Evolutionary conservation across 768 basidiomycete genomes (phyloP).

Genomic region (Mycena amicta): DNA sequence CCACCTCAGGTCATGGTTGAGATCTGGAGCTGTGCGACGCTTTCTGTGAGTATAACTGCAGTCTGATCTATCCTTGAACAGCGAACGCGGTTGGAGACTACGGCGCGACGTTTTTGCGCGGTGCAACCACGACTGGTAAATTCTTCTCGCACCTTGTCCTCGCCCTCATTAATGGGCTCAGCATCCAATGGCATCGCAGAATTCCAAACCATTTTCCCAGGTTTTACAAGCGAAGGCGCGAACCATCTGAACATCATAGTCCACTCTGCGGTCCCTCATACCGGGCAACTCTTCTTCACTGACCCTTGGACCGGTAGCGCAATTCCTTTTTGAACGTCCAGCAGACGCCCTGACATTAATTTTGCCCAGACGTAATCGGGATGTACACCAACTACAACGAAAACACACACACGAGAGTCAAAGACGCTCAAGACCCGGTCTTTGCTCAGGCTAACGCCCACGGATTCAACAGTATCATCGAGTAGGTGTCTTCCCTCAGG

Average conservation of each 20-base stretch:
- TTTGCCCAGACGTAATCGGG: conserved; percentile 25
- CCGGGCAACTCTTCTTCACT: conserved; percentile 43
- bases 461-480: conserved; percentile 31
- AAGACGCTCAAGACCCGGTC: conserved; percentile 34
- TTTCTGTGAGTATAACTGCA: too few species aligned
- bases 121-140: conserved; percentile 32
- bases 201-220: conserved; percentile 40
- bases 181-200: conserved; percentile 40
- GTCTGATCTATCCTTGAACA: too few species aligned
- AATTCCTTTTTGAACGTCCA: too few species aligned
- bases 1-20: conserved; percentile 37
- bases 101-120: conserved; percentile 37
- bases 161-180: background rate
- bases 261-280: conserved; percentile 33
- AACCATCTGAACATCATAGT: conserved; percentile 41
- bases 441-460: conserved; percentile 27
- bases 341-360: background rate
- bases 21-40: conserved; percentile 33
- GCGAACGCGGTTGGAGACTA: conserved; percentile 42
- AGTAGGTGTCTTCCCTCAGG: conserved; percentile 22
- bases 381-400: conserved; percentile 32
- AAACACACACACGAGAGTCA: conserved; percentile 30
- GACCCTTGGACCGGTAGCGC: conserved; percentile 33
- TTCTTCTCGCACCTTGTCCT: background rate
- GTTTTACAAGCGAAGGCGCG: conserved; percentile 36